phyloP scores from a whole-genome alignment of 75 land plant genomes.

The Azolla pinnata region DNA sequence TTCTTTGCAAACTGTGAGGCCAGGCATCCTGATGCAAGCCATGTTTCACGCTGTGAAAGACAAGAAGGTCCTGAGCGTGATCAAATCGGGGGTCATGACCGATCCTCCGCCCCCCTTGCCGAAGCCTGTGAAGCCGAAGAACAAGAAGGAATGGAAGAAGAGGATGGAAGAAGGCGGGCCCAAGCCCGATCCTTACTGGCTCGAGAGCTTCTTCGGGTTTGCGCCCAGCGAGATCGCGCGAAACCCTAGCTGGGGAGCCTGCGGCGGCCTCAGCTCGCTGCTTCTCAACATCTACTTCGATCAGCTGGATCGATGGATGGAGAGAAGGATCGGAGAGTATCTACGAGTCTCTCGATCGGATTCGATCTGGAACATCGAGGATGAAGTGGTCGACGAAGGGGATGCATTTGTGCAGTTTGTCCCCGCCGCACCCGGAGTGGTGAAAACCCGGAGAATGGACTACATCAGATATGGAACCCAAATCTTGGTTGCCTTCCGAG shows the following conservation, averaged over 20 bases:
- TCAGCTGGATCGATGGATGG: constrained; percentile 67
- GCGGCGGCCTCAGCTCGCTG: constrained; percentile 52
- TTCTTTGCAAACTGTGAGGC: constrained; percentile 28
- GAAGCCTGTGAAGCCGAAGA: constrained; percentile 24
- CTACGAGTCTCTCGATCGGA: constrained; percentile 47
- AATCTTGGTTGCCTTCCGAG: constrained; percentile 54
- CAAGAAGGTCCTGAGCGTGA: constrained; percentile 49
- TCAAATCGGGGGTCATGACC: constrained; percentile 34
- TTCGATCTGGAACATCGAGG: constrained; percentile 50
- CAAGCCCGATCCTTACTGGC: constrained; percentile 78
- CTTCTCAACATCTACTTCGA: constrained; percentile 52
- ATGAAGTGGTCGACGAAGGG: constrained; percentile 15
- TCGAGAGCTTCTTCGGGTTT: constrained; percentile 60
- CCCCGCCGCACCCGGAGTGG: constrained; percentile 63
- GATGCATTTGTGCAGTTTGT: constrained; percentile 25
- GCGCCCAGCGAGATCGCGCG: constrained; percentile 64
- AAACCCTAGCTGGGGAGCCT: constrained; percentile 58
- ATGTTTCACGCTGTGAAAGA: constrained; percentile 40
- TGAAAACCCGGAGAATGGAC: constrained; percentile 65
- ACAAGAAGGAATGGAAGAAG: constrained; percentile 62
- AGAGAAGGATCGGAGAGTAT: constrained; percentile 53
- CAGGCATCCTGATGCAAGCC: constrained; percentile 22
- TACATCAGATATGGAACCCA: constrained; percentile 66
- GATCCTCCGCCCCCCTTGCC: constrained; percentile 2
- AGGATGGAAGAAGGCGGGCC: constrained; percentile 63